Base-by-base conservation (phyloP, 192 early-diverging fungal genomes). In the Polychytrium aggregatum region DNA sequence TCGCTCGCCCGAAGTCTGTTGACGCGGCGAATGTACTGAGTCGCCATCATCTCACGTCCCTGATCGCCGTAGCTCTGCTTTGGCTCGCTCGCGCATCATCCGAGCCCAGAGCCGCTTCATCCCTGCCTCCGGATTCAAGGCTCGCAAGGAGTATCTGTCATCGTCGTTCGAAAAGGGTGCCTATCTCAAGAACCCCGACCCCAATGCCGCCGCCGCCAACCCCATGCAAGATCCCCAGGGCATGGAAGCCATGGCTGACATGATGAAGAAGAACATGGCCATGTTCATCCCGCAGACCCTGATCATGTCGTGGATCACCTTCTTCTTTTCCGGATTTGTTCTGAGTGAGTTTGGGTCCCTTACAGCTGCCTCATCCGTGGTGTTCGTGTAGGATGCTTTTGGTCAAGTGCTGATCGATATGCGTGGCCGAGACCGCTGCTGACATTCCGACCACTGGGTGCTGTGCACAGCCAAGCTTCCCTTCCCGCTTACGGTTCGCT, bases 221-320 rank as follows among this genome's bases (percentile, higher is more conserved):
- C 81, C 88, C 27, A 86, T 96, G 91, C 61, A 80, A 26, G 91
- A 96, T 63, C 92, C 92, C 1, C 83, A 78, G 50, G 82, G 76
- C 51, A 92, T 98, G 83, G 90, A 92, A 55, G 78, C 71, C 41
- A 96, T 92, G 86, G 96, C 93, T 91, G 90, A 91, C 24, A 85
- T 85, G 57, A 86, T 96, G 88, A 98, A 95, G 74, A 90, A 94
- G 69, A 88, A 92, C 70, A 82, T 98, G 73, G 81, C 82, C 57
- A 93, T 90, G 71, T 87, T 98, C 65, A 80, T 98, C n/a, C 95
- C 95, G 37, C 95, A 98, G 65, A 93, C 88, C 37, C 60, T 98
- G 9, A 96, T 98, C 67, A 98, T 98, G 95, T 84, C 79, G 27
- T 98, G 92, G 92, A 88, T 98, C 68, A 89, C 88, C 48, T 96